phyloP scores from a whole-genome alignment of 2,329 filamentous ascomycete genomes.

The Hypoxylon sp. region DNA sequence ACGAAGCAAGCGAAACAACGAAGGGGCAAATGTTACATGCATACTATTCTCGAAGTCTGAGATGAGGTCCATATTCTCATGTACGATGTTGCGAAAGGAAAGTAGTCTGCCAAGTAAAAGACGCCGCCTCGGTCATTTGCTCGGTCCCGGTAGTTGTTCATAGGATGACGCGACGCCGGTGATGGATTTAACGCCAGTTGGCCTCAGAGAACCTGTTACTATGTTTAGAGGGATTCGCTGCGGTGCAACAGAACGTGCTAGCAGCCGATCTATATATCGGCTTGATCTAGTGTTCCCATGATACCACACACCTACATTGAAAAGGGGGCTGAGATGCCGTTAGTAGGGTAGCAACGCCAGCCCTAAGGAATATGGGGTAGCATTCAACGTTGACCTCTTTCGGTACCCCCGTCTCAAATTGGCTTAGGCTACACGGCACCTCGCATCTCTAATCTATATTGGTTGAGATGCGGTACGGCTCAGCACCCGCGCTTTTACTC shows the following conservation, averaged over 20 bases:
- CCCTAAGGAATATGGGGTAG: slow-evolving; percentile 39
- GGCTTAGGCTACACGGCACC: slow-evolving; percentile 20
- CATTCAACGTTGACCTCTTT: slow-evolving; percentile 24
- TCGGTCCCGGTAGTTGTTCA: background rate
- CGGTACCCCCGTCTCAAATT: slow-evolving; percentile 25
- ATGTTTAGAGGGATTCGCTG: slow-evolving; percentile 31
- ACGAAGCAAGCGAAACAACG: background rate
- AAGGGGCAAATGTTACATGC: background rate
- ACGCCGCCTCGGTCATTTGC: background rate
- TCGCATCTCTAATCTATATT: slow-evolving; percentile 38
- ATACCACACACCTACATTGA: slow-evolving; percentile 28
- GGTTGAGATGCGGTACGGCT: slow-evolving; percentile 26
- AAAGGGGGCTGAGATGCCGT: slow-evolving; percentile 33
- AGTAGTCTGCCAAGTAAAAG: background rate
- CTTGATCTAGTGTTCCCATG: slow-evolving; percentile 31
- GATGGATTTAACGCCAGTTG: slow-evolving; percentile 10
- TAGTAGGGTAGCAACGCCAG: slow-evolving; percentile 31
- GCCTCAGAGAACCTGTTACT: slow-evolving; percentile 8
- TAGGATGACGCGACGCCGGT: background rate
- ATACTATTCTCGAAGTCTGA: background rate
- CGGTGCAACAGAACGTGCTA: slow-evolving; percentile 27
- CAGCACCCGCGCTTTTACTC: slow-evolving; percentile 16
- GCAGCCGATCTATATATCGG: slow-evolving; percentile 29
- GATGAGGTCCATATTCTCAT: background rate
- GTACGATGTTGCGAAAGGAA: background rate